phyloP scores from a whole-genome alignment of 352 stramenopile species.

The Blastocystis sp. region DNA sequence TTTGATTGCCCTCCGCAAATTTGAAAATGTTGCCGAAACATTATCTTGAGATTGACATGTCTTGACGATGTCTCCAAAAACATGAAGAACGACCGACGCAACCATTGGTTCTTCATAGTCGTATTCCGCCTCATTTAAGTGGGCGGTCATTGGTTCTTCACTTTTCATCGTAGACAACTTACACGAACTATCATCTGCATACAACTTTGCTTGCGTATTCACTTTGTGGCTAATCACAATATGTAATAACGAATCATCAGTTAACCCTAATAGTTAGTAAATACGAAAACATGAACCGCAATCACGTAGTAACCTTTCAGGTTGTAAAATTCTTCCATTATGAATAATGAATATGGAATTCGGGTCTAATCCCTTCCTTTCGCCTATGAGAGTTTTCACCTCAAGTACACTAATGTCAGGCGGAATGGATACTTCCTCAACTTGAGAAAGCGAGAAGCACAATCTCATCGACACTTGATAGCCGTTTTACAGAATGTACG shows the following conservation, averaged over 20 bases:
- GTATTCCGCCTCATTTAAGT: neutral
- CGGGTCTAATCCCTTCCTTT: neutral
- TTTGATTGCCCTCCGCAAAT: neutral
- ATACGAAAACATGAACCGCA: neutral
- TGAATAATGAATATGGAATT: neutral
- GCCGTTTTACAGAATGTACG: conserved; percentile 23
- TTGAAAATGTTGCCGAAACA: neutral
- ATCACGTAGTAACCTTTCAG: neutral
- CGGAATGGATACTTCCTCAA: neutral
- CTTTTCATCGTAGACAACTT: neutral
- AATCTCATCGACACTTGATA: neutral
- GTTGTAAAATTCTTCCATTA: neutral
- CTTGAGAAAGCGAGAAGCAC: neutral
- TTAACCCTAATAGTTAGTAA: neutral
- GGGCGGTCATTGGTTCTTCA: neutral
- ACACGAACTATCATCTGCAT: neutral
- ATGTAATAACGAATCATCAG: conserved; percentile 19
- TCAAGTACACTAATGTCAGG: neutral
- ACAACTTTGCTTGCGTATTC: neutral
- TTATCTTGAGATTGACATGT: neutral
- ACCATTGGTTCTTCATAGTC: conserved; percentile 18
- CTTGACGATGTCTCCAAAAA: conserved; percentile 37
- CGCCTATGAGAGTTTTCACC: neutral
- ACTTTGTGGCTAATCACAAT: neutral
- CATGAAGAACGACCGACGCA: conserved; percentile 7